Evolutionary conservation across 192 early-diverging fungal genomes (phyloP).

Genomic region (Oehlia diaphana): DNA sequence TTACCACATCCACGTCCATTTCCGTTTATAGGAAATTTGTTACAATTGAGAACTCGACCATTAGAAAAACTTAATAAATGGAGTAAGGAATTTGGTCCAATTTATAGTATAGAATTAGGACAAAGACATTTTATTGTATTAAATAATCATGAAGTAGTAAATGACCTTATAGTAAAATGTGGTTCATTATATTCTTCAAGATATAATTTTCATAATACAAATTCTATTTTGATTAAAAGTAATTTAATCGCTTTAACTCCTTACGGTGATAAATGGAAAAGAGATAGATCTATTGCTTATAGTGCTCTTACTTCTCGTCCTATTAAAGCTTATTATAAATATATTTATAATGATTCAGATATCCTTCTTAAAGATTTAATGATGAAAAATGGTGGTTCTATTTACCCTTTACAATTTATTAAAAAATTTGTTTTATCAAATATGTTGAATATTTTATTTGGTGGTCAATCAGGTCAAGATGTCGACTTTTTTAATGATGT

Average conservation of each 20-base stretch:
- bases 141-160: slow-evolving; percentile 1
- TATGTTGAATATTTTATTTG: neutral
- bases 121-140: neutral
- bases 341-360: neutral
- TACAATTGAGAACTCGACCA: neutral
- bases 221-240: neutral
- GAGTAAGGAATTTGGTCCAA: neutral
- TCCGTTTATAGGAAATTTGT: neutral
- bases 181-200: neutral
- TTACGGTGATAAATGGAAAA: slow-evolving; percentile 13
- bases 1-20: neutral
- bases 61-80: neutral
- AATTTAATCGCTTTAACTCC: neutral
- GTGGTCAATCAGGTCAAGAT: neutral
- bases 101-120: neutral
- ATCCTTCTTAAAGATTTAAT: neutral
- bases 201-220: neutral
- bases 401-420: neutral
- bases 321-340: neutral
- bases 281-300: neutral
- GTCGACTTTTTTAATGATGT: neutral
- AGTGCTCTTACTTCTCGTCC: neutral
- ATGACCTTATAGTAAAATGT: neutral
- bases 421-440: neutral
- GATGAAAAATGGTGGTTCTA: neutral